Base-by-base conservation (phyloP, 2,329 filamentous ascomycete species). In the Aspergillus candidus region DNA sequence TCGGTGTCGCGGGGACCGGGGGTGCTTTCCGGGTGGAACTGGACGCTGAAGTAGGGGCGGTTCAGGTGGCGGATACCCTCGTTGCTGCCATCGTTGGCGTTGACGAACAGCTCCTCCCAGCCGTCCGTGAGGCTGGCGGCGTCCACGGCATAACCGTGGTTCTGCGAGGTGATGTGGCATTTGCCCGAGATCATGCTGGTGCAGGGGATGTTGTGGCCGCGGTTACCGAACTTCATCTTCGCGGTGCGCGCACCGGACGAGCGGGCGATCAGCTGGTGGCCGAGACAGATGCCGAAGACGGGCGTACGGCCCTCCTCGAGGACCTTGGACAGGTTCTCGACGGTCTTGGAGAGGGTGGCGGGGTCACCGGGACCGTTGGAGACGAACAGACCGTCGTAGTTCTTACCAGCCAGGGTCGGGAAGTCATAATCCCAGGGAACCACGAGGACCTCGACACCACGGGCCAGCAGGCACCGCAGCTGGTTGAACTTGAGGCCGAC, bases 141-240 rank as follows among this genome's bases (percentile, higher is more conserved):
- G 65, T 97, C 88, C 34, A 98, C 93, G 8, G 90, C 93, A 61
- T 84, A 98, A 67, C 93, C 93, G 68, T 98, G 93, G 70, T 98
- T 98, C 70, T 98, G 93, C 8, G 93, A 97, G 33, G 93, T 98
- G 65, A 98, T 98, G 72, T 98, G 91, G 68, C 93, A 98, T 72
- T 89, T 89, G 57, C 93, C 93, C 35, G 91, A 94, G 54, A 97
- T 76, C 78, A 95, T 79, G 72, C 86, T 96, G 10, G 91, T 97
- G 76, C 90, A 96, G 35, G 93, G 93, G 61, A 98, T 97, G 72
- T 98, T 98, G 76, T 94, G 88, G 35, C 91, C 93, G 61, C 93
- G 88, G 74, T 98, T 98, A 73, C 93, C 93, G 61, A 96, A 98
- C 78, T 97, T 97, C 88, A 98, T 94, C 77, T 98, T 98, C 60